A percentile compares a stretch with the other conserved stretches of the same genome.
Evolutionary conservation across 495 filamentous ascomycete genomes (phyloP).

Genomic region (Pseudotulostoma volvatum): DNA sequence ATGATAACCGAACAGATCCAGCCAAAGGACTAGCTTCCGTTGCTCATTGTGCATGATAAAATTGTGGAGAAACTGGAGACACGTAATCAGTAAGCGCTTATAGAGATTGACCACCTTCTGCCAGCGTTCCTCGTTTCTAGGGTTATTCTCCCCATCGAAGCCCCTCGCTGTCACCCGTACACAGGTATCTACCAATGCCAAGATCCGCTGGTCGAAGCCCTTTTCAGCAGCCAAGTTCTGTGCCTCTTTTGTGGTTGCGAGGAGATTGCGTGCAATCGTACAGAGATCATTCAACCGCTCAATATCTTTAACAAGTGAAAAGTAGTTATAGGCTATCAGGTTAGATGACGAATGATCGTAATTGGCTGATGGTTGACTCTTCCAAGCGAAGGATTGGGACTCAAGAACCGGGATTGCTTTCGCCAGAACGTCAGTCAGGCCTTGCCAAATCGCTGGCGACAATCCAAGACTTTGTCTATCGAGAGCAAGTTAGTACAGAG

Average conservation of each 20-base stretch:
- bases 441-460: constrained; percentile 54
- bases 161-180: constrained; percentile 78
- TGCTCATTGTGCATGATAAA: constrained; percentile 83
- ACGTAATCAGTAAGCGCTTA: constrained; percentile 80
- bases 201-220: constrained; percentile 66
- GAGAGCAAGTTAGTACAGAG: constrained; percentile 6
- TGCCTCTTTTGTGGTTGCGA: constrained; percentile 64
- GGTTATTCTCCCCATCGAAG: constrained; percentile 64
- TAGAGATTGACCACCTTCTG: constrained; percentile 57
- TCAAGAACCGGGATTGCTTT: constrained; percentile 45
- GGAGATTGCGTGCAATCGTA: constrained; percentile 67
- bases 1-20: constrained; percentile 61
- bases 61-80: constrained; percentile 82
- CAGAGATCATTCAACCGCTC: constrained; percentile 72
- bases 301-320: constrained; percentile 60
- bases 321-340: constrained; percentile 66
- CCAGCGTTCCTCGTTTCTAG: constrained; percentile 49
- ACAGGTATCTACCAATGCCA: constrained; percentile 66
- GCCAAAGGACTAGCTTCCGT: constrained; percentile 81
- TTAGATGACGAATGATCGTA: constrained; percentile 40
- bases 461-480: constrained; percentile 31
- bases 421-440: constrained; percentile 41
- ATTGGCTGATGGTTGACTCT: constrained; percentile 39
- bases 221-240: constrained; percentile 75
- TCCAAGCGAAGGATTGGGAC: constrained; percentile 43